Evolutionary conservation across 345 rosid species (phyloP), one percentile per base, ranked within the genome.

Genomic region (Lagerstroemia speciosa): DNA sequence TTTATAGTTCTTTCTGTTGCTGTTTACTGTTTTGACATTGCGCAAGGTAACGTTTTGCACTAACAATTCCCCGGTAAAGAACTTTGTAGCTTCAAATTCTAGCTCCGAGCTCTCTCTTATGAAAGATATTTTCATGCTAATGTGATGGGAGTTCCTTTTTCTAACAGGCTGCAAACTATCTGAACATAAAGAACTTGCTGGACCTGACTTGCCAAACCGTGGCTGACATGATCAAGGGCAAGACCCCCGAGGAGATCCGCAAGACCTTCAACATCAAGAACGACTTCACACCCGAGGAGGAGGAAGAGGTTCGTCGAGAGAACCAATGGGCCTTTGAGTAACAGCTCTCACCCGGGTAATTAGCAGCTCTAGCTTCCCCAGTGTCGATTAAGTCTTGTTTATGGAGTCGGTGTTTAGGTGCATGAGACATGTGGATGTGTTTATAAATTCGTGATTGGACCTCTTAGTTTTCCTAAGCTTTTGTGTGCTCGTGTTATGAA

Each of bases 261-360:
- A 77, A 71, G 89, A 80, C 78, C 0, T 84, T 87, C 63, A 80
- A 77, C 66, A 83, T 87, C 70, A 75, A 68, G 80, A 88, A 86
- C 15, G 97, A 84, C 71, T n/a, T n/a, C n/a, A n/a, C n/a, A n/a
- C n/a, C n/a, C n/a, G n/a, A n/a, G n/a, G n/a, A n/a, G n/a, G n/a
- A 86, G 71, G 87, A 78, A 38, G 83, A 86, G 78, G 83, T 86
- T 40, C 79, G 93, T 17, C 73, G 86, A 53, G 89, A 87, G 80
- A 83, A 83, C 65, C 91, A 82, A 63, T 86, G 91, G 96, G 96
- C 91, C 0, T 85, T 86, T 31, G 85, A 83, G 65, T 87, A 77
- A 83, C 36, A 46, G 58, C 32, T 29, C 32, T 16, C 2, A 20
- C 50, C 30, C 29, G 22, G 37, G 3, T 31, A 31, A 4, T 64